phyloP scores from a whole-genome alignment of 2,329 filamentous ascomycete genomes.

The Leptographium procerum region DNA sequence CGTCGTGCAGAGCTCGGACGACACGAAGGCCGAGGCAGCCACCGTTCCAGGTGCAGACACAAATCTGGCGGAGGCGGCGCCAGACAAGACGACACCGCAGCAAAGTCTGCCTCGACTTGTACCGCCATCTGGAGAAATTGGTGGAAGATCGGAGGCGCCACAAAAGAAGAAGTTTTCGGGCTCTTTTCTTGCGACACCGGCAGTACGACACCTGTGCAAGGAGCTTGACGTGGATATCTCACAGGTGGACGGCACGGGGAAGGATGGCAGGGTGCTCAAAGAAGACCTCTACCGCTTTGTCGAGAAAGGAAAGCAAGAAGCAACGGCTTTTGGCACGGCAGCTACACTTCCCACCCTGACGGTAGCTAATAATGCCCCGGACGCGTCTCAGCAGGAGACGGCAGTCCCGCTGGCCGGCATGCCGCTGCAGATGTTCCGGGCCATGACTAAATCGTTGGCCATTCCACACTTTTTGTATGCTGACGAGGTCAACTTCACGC shows the following conservation, averaged over 20 bases:
- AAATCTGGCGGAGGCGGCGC: neutral
- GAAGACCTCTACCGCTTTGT: constrained; percentile 75
- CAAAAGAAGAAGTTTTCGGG: constrained; percentile 46
- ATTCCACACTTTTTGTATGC: constrained; percentile 96
- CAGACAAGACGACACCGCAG: neutral
- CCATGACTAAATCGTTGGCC: constrained; percentile 81
- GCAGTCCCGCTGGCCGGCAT: constrained; percentile 60
- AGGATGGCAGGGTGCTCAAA: constrained; percentile 81
- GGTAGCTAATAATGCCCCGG: neutral
- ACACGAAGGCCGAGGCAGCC: constrained; percentile 3
- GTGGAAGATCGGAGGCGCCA: too few species aligned
- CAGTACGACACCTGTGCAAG: constrained; percentile 79
- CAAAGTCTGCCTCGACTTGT: neutral
- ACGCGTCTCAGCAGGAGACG: constrained; percentile 54
- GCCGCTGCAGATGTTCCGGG: constrained; percentile 92
- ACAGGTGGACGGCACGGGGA: constrained; percentile 74
- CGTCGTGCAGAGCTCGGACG: constrained; percentile 23
- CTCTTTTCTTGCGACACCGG: constrained; percentile 66
- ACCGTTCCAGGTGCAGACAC: neutral
- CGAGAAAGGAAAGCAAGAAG: constrained; percentile 32
- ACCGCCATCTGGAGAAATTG: neutral
- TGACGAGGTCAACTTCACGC: constrained; percentile 75
- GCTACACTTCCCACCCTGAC: constrained; percentile 15
- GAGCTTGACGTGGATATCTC: constrained; percentile 67
- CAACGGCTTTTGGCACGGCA: constrained; percentile 8